These are phyloP conservation scores for Trypanosoma melophagium DNA, from an alignment of 208 protist genomes.

Conservation along the genomic window DNA sequence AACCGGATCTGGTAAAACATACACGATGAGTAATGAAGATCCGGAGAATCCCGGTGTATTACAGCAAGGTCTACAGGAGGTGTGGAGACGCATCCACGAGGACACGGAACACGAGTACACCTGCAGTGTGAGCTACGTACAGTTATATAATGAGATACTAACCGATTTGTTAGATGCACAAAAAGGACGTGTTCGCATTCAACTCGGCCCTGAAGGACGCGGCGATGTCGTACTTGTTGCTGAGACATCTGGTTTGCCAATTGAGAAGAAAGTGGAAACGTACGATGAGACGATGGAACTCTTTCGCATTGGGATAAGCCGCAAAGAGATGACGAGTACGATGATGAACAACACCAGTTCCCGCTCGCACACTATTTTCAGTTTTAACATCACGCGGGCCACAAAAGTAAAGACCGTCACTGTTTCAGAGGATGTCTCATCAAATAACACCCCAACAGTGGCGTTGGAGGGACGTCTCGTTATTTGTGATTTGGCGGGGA, in stretches of 20 bases:
- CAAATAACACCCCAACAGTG: conserved; percentile 23
- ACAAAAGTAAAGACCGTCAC: conserved; percentile 41
- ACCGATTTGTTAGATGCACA: conserved; percentile 79
- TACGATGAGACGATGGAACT: conserved; percentile 73
- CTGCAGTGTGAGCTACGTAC: conserved; percentile 84
- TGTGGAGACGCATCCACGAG: conserved; percentile 59
- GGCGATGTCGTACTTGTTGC: conserved; percentile 81
- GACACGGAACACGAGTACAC: conserved; percentile 79
- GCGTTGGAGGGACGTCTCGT: conserved; percentile 88
- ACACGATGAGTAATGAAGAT: conserved; percentile 90
- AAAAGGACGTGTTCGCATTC: conserved; percentile 75
- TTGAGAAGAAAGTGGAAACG: conserved; percentile 62
- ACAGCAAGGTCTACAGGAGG: conserved; percentile 73
- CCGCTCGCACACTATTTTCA: conserved; percentile 93
- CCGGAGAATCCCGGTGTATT: conserved; percentile 82
- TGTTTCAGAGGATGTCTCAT: conserved; percentile 27
- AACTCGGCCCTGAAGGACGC: conserved; percentile 69
- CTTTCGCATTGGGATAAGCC: conserved; percentile 77
- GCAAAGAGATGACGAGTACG: conserved; percentile 89
- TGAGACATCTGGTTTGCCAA: conserved; percentile 49
- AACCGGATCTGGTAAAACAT: conserved; percentile 91
- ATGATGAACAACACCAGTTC: conserved; percentile 91
- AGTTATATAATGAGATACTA: conserved; percentile 91
- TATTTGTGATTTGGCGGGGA: conserved; percentile 97
- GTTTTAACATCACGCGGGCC: conserved; percentile 84